Percentiles rank a stretch among this genome's conserved stretches.
Conservation (phyloP, 2,329 filamentous ascomycete genomes). For the Epichloe uncinata region DNA sequence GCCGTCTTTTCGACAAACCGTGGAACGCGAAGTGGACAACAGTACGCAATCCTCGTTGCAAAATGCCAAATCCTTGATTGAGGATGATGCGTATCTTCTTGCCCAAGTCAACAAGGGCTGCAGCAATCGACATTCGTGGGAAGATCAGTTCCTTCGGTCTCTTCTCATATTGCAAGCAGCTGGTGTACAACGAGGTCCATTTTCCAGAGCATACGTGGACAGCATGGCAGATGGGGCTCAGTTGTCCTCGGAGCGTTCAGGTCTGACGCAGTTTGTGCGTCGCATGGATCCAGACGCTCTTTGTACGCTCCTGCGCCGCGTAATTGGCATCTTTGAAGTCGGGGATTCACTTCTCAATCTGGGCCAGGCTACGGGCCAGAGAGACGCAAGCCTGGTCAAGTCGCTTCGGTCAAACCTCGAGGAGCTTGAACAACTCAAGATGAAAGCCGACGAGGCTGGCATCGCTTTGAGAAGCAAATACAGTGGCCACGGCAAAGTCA, state of each 20-base stretch:
- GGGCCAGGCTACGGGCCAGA: conserved; percentile 16
- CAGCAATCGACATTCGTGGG: conserved; percentile 20
- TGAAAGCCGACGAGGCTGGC: conserved; percentile 29
- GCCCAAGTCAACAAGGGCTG: conserved; percentile 22
- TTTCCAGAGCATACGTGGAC: conserved; percentile 46
- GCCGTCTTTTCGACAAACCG: conserved; percentile 49
- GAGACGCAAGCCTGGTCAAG: conserved; percentile 18
- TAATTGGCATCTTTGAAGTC: conserved; percentile 17
- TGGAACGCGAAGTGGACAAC: conserved; percentile 35
- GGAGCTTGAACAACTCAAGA: conserved; percentile 33
- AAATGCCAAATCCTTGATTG: conserved; percentile 34
- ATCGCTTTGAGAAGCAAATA: conserved; percentile 58
- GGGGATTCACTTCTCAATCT: conserved; percentile 26
- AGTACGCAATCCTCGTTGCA: conserved; percentile 30
- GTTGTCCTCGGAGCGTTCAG: conserved; percentile 34
- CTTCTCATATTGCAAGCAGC: conserved; percentile 32
- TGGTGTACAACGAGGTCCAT: conserved; percentile 24
- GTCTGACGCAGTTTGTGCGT: conserved; percentile 43
- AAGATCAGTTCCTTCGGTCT: conserved; percentile 33
- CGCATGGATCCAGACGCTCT: conserved; percentile 32
- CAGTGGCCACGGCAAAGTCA: conserved; percentile 53
- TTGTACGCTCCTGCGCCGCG: conserved; percentile 12
- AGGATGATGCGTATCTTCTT: conserved; percentile 45
- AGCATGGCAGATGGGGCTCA: conserved; percentile 43
- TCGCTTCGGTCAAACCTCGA: conserved; percentile 28